A percentile compares a stretch with the other conserved stretches of the same genome.
Conservation (phyloP, 1,139 yeast genomes). For the Yamadazyma conglobata region DNA sequence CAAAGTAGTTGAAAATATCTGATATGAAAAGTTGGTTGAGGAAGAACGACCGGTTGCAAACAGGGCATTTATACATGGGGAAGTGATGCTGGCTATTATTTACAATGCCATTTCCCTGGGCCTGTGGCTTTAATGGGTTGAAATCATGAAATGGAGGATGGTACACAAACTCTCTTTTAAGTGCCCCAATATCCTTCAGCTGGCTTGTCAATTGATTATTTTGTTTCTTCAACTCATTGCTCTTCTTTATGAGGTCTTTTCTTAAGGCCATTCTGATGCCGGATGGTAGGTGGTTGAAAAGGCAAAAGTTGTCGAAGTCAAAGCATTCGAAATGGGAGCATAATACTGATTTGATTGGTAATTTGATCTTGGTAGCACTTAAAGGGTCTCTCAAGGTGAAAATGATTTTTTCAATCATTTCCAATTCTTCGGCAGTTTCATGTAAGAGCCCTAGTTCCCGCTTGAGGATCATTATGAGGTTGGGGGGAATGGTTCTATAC, state of each 20-base stretch:
- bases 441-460: slow-evolving; percentile 21
- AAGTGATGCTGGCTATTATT: slow-evolving; percentile 5
- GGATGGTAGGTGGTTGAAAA: slow-evolving; percentile 33
- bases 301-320: slow-evolving; percentile 43
- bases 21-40: slow-evolving; percentile 36
- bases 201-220: slow-evolving; percentile 7
- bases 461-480: slow-evolving; percentile 20
- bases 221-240: slow-evolving; percentile 23
- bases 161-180: slow-evolving; percentile 13
- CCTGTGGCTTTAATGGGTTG: slow-evolving; percentile 5
- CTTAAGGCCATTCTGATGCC: slow-evolving; percentile 27
- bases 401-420: slow-evolving; percentile 25
- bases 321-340: slow-evolving; percentile 48
- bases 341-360: slow-evolving; percentile 38
- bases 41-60: slow-evolving; percentile 36
- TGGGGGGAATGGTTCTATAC: slow-evolving; percentile 26
- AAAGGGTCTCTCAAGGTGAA: slow-evolving; percentile 32
- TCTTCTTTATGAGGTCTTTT: slow-evolving; percentile 26
- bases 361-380: slow-evolving; percentile 33
- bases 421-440: slow-evolving; percentile 22
- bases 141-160: slow-evolving; percentile 12
- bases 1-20: slow-evolving; percentile 41
- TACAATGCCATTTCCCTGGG: not conserved
- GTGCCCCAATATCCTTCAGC: slow-evolving; percentile 5
- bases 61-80: slow-evolving; percentile 38